phyloP scores from a whole-genome alignment of 1,139 yeast species.

The Candida freyschussii region DNA sequence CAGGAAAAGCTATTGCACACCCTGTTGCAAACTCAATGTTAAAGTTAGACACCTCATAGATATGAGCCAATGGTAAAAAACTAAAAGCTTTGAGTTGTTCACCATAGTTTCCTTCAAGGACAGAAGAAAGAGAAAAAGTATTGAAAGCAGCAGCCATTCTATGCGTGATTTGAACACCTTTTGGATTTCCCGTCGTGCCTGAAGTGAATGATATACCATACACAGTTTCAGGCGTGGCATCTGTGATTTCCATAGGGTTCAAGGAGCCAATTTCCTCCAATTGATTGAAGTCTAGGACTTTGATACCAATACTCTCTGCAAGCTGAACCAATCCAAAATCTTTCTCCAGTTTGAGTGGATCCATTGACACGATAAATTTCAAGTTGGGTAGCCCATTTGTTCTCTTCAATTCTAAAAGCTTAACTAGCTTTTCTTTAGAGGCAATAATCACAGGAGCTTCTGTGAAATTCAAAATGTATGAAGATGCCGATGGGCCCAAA shows the following conservation, averaged over 20 bases:
- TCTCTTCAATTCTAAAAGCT: constrained; percentile 36
- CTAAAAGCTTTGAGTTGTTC: constrained; percentile 15
- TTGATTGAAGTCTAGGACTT: constrained; percentile 45
- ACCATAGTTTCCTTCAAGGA: constrained; percentile 1
- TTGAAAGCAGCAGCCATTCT: constrained; percentile 30
- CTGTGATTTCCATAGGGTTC: constrained; percentile 28
- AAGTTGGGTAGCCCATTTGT: constrained; percentile 31
- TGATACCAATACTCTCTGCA: constrained; percentile 30
- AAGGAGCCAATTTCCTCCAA: constrained; percentile 51
- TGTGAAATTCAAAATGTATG: constrained; percentile 51
- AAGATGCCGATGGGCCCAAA: constrained; percentile 55
- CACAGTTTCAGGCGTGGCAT: constrained; percentile 47
- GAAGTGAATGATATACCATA: constrained; percentile 69
- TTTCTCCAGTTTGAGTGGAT: constrained; percentile 38
- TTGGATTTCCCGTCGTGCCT: constrained; percentile 39
- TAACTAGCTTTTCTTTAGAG: constrained; percentile 40
- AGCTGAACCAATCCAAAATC: constrained; percentile 26
- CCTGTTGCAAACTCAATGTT: constrained; percentile 15
- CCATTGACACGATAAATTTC: constrained; percentile 48
- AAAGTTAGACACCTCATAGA: constrained; percentile 32
- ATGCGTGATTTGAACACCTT: constrained; percentile 37
- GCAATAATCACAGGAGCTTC: constrained; percentile 41
- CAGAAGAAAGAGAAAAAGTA: constrained; percentile 16
- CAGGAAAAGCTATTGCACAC: constrained; percentile 37
- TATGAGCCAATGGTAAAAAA: constrained; percentile 48